Evolutionary conservation across 2,329 filamentous ascomycete genomes (phyloP), one percentile per base, ranked within the genome.

Genomic region (Paecilomyces niveus): DNA sequence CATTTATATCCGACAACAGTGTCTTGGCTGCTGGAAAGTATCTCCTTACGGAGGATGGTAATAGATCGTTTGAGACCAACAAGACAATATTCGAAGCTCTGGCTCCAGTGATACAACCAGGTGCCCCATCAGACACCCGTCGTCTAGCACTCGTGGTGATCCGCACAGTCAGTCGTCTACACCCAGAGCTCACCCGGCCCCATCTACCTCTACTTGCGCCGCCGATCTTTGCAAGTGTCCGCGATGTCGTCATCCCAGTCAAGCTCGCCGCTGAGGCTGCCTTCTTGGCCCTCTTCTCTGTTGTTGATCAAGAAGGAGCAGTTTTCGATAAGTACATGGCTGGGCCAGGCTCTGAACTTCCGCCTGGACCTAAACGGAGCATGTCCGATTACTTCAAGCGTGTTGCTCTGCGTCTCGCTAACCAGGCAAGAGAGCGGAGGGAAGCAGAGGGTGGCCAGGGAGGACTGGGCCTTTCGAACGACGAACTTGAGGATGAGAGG

Each of bases 361-460:
- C 86, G 8, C 76, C 89, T 0, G 88, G 85, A 49, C 86, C 86
- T 18, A 94, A 95, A 82, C 84, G 93, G 65, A 92, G 88, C 72
- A 97, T 99, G 89, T 84, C 87, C 59, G 94, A 99, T 73, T 99
- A 99, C 78, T 97, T 97, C 79, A 96, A 96, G 81, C 83, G 94
- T 50, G 90, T 99, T 63, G 91, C 91, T 1, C 74, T 93, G 68
- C 85, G 92, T 65, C 77, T 97, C 21, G 93, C 89, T n/a, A 84
- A 80, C 18, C 94, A 97, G 73, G 92, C 90, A 1, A 84, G 91
- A 62, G 94, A 99, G 78, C 84, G 94, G 66, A 89, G 85, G 69
- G 92, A 96, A 65, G 94, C 94, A 0, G 92, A 97, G 72, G 93
- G 92, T 61, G 94, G 93, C 7, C 84, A 88, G 59, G 92, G 92